Evolutionary conservation across 73 alveolate species (phyloP), one percentile per base, ranked within the genome.

Genomic region (Paramecium biaurelia): DNA sequence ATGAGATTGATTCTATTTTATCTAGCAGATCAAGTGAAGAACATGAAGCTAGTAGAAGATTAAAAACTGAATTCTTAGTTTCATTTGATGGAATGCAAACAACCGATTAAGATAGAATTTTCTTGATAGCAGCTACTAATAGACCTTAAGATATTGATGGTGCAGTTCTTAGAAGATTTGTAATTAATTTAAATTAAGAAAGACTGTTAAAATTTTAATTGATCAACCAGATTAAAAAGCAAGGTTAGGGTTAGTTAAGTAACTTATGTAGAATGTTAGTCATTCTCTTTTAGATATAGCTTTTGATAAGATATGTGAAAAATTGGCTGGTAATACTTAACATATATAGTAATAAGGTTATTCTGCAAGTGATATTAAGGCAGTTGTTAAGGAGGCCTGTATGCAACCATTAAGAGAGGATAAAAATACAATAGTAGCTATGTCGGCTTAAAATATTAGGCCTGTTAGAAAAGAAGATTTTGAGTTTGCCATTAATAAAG

Each of bases 1-100:
- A 99, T 96, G 99, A 99, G 93, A 98, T 99, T 47, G 99, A 99
- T 93, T 96, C 99, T 53, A 92, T 99, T 32, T 96, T 99, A 38
- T 95, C 98, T 37, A 68, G 98, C 38, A 96, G 99, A 89, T 94
- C 94, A 57, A 99, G 98, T 34, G 94, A 93, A 68, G 99, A 99
- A 86, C 94, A 95, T 92, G 99, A 98, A 85, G 98, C 98, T 1
- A 86, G 98, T 74, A 76, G 99, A 87, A 96, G 99, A 92, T 95
- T 99, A 30, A 98, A 99, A 92, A 98, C 99, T 18, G 99, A 99
- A 94, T 99, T 99, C 94, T 93, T 99, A 90, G 99, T 97, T 4
- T 93, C 94, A 70, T 67, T 97, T 34, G 99, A 97, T 92, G 99
- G 99, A 7, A 98, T 98, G 28, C 96, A 95, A 7, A 94, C 99